Conservation (phyloP, 2,329 filamentous ascomycete genomes). For the Talaromyces albobiverticillius region DNA sequence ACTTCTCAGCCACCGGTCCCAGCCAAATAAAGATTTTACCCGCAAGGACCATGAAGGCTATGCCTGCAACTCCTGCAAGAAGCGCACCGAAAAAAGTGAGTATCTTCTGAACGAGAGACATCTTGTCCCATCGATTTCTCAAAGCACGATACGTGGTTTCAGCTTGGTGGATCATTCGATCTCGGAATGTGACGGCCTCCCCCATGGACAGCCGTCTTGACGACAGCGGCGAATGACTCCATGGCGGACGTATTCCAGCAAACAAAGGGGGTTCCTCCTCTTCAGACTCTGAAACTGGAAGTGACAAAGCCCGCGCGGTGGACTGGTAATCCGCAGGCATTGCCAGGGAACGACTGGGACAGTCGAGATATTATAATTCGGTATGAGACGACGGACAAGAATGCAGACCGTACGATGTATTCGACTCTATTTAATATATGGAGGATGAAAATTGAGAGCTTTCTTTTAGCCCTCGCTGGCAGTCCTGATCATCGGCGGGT, state of each 20-base stretch:
- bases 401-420: not conserved
- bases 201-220: slow-evolving; percentile 25
- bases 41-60: slow-evolving; percentile 74
- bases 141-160: slow-evolving; percentile 33
- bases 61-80: slow-evolving; percentile 52
- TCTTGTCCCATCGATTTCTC: slow-evolving; percentile 33
- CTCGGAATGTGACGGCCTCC: slow-evolving; percentile 31
- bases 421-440: not conserved
- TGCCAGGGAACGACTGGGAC: not conserved
- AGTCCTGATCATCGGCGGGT: slow-evolving; percentile 10
- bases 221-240: slow-evolving; percentile 43
- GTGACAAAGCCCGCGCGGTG: slow-evolving; percentile 52
- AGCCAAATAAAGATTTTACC: slow-evolving; percentile 75
- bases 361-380: not conserved
- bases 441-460: slow-evolving; percentile 6
- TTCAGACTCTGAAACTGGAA: slow-evolving; percentile 45
- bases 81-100: slow-evolving; percentile 54
- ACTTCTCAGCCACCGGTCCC: slow-evolving; percentile 68
- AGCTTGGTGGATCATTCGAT: slow-evolving; percentile 36
- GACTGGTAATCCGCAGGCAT: slow-evolving; percentile 52
- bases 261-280: slow-evolving; percentile 46
- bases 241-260: slow-evolving; percentile 46
- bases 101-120: slow-evolving; percentile 58
- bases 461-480: slow-evolving; percentile 11
- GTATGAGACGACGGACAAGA: not conserved